Evolutionary conservation across 305 asterid species (phyloP).

Genomic region (Ajuga reptans): DNA sequence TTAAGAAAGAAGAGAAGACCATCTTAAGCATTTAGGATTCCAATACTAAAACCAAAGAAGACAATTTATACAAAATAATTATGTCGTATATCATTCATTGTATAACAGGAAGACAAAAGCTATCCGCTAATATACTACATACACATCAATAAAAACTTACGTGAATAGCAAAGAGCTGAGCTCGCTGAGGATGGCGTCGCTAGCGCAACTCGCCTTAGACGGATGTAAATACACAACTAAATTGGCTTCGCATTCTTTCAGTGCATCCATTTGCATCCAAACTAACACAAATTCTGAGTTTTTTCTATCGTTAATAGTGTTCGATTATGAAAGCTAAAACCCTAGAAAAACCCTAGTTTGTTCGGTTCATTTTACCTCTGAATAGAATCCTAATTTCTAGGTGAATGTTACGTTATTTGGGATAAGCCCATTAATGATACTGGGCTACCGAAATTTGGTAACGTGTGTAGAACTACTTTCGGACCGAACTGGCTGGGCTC

Average conservation of each 20-base stretch:
- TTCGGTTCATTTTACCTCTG: not conserved
- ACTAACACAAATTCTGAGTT: not conserved
- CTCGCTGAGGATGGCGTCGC: slow-evolving; percentile 46
- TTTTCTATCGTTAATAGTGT: not conserved
- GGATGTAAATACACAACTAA: slow-evolving; percentile 55
- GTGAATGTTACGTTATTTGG: too few relatives aligned
- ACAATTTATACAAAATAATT: not conserved
- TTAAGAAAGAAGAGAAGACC: not conserved
- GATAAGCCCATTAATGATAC: too few relatives aligned
- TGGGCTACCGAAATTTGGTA: too few relatives aligned
- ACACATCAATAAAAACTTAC: slow-evolving; percentile 23
- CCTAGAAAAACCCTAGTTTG: not conserved
- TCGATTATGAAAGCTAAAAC: not conserved
- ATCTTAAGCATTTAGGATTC: not conserved
- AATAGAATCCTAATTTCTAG: too few relatives aligned
- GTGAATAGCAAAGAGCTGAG: slow-evolving; percentile 65
- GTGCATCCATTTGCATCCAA: slow-evolving; percentile 41
- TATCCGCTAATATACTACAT: not conserved
- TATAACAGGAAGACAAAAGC: not conserved
- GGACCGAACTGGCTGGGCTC: too few relatives aligned
- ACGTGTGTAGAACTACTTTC: too few relatives aligned
- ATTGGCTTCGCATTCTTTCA: slow-evolving; percentile 43
- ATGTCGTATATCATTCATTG: not conserved
- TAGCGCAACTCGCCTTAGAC: slow-evolving; percentile 39
- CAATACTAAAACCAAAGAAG: not conserved